A percentile compares a stretch with the other conserved stretches of the same genome.
Evolutionary conservation across 495 filamentous ascomycete genomes (phyloP).

Genomic region (Aspergillus campestris): DNA sequence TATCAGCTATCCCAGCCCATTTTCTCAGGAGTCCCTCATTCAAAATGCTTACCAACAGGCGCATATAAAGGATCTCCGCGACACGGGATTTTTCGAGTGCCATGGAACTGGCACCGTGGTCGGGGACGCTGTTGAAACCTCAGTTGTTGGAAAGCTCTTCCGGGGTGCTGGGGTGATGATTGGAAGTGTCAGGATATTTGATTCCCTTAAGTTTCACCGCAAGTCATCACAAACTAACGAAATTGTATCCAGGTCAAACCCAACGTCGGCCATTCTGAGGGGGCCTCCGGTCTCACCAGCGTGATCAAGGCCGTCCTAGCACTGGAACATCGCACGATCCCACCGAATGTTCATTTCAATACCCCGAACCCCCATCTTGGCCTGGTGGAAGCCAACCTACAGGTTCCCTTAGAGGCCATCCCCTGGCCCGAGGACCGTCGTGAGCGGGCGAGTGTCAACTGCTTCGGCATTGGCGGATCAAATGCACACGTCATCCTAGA

Average conservation of each 20-base stretch:
- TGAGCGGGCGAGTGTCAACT: slow-evolving; percentile 22
- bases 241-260: slow-evolving; percentile 15
- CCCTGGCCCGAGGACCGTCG: slow-evolving; percentile 14
- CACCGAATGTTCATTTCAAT: slow-evolving; percentile 18
- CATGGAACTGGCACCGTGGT: slow-evolving; percentile 31
- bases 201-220: no score
- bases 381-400: not conserved
- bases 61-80: not conserved
- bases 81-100: slow-evolving; percentile 17
- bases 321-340: slow-evolving; percentile 22
- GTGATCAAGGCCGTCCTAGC: slow-evolving; percentile 26
- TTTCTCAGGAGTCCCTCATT: not conserved
- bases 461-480: slow-evolving; percentile 26
- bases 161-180: no score
- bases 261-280: slow-evolving; percentile 27
- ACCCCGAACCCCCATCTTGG: slow-evolving; percentile 15
- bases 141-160: slow-evolving; percentile 36
- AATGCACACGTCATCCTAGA: slow-evolving; percentile 25
- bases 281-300: slow-evolving; percentile 17
- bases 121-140: slow-evolving; percentile 30
- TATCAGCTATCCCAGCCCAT: not conserved
- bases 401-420: slow-evolving; percentile 14
- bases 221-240: no score
- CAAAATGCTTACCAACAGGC: slow-evolving; percentile 20
- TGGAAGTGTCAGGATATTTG: not conserved